phyloP scores from a whole-genome alignment of 2,329 filamentous ascomycete genomes.

The Blumeriella jaapii region DNA sequence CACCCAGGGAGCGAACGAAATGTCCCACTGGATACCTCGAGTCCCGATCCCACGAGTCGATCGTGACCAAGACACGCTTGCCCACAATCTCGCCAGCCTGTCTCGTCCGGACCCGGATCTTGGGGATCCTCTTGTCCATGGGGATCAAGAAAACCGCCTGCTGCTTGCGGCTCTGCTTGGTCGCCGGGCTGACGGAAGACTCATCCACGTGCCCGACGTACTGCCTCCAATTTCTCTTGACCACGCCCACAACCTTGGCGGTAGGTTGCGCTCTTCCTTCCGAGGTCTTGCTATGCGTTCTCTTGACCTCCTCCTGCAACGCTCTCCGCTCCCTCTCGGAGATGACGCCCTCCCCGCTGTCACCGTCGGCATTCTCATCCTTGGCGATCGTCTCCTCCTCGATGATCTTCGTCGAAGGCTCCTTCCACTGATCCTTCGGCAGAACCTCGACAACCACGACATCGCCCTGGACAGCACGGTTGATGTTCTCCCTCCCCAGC shows the following conservation, averaged over 20 bases:
- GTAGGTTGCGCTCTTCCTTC: constrained; percentile 82
- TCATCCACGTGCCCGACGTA: constrained; percentile 94
- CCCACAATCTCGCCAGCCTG: constrained; percentile 83
- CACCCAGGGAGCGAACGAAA: constrained; percentile 84
- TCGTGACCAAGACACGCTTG: constrained; percentile 83
- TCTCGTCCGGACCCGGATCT: constrained; percentile 84
- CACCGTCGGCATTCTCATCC: constrained; percentile 85
- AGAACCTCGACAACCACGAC: constrained; percentile 87
- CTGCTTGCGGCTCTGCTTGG: constrained; percentile 68
- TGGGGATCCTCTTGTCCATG: constrained; percentile 97
- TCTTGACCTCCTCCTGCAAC: constrained; percentile 83
- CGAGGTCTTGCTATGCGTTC: constrained; percentile 62
- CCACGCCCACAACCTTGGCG: constrained; percentile 78
- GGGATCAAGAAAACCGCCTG: constrained; percentile 91
- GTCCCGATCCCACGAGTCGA: constrained; percentile 91
- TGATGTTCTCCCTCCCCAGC: constrained; percentile 90
- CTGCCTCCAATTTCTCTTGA: constrained; percentile 95
- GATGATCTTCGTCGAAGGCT: constrained; percentile 87
- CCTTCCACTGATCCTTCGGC: constrained; percentile 93
- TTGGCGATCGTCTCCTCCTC: constrained; percentile 87
- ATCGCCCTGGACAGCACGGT: constrained; percentile 84
- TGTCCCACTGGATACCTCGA: constrained; percentile 88
- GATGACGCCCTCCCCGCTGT: constrained; percentile 66
- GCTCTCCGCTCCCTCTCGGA: constrained; percentile 78
- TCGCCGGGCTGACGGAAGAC: constrained; percentile 64